Conservation (phyloP, 2,329 filamentous ascomycete genomes). For the Phaeosphaeria sp. region DNA sequence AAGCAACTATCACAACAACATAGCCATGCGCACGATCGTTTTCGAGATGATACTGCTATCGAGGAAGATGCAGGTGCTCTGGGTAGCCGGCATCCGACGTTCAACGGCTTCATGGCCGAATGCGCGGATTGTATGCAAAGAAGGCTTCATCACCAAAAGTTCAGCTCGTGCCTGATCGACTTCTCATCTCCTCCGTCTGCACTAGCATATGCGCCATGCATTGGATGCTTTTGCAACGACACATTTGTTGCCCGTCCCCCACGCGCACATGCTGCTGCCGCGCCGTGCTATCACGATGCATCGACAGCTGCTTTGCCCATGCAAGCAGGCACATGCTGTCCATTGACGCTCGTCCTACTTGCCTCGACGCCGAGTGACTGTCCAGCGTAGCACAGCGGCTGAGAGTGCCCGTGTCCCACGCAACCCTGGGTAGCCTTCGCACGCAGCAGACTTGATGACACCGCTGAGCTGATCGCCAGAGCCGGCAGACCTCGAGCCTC, state of each 20-base stretch:
- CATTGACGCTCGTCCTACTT: conserved; percentile 14
- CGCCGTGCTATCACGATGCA: too few relatives aligned
- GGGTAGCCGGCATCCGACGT: not conserved
- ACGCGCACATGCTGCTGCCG: not conserved
- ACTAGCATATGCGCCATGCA: conserved; percentile 2
- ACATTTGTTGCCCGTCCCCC: not conserved
- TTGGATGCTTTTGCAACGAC: not conserved
- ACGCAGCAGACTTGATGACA: conserved; percentile 14
- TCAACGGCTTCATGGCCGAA: not conserved
- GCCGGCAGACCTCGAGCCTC: conserved; percentile 10
- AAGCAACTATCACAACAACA: not conserved
- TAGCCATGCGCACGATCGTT: not conserved
- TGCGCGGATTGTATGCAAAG: not conserved
- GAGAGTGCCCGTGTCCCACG: conserved; percentile 13
- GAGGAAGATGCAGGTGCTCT: not conserved
- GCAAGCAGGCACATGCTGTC: not conserved
- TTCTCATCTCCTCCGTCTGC: not conserved
- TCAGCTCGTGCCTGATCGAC: not conserved
- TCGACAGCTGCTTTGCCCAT: not conserved
- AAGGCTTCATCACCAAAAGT: not conserved
- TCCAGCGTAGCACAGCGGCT: conserved; percentile 19
- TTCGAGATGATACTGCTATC: not conserved
- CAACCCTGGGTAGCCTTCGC: conserved; percentile 2
- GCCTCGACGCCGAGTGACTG: conserved; percentile 7
- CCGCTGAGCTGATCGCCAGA: conserved; percentile 11